A percentile compares a stretch with the other conserved stretches of the same genome.
Evolutionary conservation across 208 protist genomes (phyloP).

Genomic region (Leptomonas pyrrhocoris): DNA sequence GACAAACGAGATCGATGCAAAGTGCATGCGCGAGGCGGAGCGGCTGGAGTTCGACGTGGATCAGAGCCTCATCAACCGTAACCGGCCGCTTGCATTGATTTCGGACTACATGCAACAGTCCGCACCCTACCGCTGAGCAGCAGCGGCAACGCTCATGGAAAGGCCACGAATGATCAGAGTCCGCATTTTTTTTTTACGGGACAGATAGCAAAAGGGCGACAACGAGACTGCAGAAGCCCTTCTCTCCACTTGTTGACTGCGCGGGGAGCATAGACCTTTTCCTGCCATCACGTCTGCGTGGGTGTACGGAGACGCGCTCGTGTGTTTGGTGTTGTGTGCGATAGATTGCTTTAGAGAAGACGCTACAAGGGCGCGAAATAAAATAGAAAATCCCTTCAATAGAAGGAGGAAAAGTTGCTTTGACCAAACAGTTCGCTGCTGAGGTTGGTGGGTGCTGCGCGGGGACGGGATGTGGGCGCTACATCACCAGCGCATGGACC

Average conservation of each 20-base stretch:
- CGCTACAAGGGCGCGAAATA: background rate
- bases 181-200: no score
- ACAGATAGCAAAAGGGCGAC: no score
- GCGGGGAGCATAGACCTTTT: no score
- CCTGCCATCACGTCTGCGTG: background rate
- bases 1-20: conserved; percentile 32
- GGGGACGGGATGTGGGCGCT: no score
- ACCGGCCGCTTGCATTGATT: conserved; percentile 9
- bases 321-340: background rate
- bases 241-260: no score
- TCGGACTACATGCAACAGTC: conserved; percentile 34
- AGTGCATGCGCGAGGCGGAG: conserved; percentile 44
- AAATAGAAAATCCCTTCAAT: no score
- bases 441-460: no score
- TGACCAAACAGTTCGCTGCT: no score
- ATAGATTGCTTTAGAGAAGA: conserved; percentile 23
- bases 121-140: background rate
- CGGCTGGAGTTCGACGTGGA: conserved; percentile 46
- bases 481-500: no score
- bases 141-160: background rate
- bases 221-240: no score
- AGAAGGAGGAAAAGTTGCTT: no score
- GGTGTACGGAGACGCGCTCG: background rate
- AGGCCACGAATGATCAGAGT: no score
- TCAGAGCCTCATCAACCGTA: conserved; percentile 36